Percentiles rank a stretch among this genome's conserved stretches.
Evolutionary conservation across 2,329 filamentous ascomycete genomes (phyloP).

Genomic region (Talaromyces marneffei): DNA sequence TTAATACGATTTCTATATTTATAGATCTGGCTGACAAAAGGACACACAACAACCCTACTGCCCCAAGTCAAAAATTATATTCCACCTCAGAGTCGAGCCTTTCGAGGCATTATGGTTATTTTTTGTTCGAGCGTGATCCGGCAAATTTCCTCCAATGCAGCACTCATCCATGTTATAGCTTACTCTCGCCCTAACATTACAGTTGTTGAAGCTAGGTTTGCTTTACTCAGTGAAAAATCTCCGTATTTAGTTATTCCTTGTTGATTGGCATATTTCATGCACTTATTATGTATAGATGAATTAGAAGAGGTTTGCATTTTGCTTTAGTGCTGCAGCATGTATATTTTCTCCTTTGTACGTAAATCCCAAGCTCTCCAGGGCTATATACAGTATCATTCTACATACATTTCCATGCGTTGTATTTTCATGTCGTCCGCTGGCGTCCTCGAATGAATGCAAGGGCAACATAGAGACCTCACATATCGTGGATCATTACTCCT

Average conservation of each 20-base stretch:
- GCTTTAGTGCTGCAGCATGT: background rate
- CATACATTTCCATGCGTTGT: background rate
- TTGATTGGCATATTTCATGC: background rate
- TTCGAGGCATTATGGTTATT: no score
- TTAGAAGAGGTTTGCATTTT: background rate
- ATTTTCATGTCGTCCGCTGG: background rate
- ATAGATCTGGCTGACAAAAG: no score
- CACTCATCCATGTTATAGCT: constrained; percentile 34
- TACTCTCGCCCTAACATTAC: background rate
- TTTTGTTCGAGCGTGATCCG: no score
- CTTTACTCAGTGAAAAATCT: background rate
- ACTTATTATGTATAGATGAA: background rate
- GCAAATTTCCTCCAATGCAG: no score
- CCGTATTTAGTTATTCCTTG: background rate
- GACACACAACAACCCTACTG: no score
- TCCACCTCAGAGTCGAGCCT: no score
- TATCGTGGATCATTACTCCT: background rate
- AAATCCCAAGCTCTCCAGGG: background rate
- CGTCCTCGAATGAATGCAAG: background rate
- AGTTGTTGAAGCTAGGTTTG: background rate
- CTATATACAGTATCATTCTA: background rate
- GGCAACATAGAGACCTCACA: background rate
- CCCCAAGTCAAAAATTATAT: no score
- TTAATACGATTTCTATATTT: no score
- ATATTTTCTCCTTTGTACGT: background rate